phyloP scores from a whole-genome alignment of 345 rosid genomes.

The Dovyalis caffra region DNA sequence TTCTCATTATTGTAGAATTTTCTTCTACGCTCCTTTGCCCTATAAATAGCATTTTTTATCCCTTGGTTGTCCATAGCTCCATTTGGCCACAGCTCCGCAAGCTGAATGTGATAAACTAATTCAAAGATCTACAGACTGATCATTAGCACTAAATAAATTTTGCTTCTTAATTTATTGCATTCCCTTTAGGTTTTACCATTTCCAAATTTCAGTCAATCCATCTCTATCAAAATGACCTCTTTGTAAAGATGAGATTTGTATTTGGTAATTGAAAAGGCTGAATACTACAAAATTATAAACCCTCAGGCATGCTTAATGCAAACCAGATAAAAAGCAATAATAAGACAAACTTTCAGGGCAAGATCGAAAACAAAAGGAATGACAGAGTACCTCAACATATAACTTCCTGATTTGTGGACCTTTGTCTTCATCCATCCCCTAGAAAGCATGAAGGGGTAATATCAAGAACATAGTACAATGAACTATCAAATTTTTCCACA shows the following conservation, averaged over 20 bases:
- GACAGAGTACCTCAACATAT: conserved; percentile 34
- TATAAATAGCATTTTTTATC: neutral
- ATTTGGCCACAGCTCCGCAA: neutral
- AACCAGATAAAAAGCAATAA: neutral
- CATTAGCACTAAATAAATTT: neutral
- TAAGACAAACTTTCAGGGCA: neutral
- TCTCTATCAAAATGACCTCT: neutral
- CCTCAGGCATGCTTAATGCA: neutral
- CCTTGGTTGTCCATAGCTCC: neutral
- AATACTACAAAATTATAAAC: neutral
- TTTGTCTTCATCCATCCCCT: conserved; percentile 45
- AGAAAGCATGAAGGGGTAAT: conserved; percentile 9
- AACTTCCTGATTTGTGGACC: conserved; percentile 44
- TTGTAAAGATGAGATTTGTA: neutral
- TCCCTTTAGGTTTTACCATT: neutral
- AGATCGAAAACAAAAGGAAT: neutral
- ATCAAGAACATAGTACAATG: conserved; percentile 12
- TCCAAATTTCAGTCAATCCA: neutral
- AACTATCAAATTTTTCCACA: neutral
- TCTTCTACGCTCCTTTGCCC: neutral
- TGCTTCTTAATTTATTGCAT: neutral
- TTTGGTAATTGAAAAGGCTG: neutral
- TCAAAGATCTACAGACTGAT: neutral
- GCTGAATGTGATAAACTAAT: neutral
- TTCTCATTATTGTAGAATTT: neutral